Base-by-base conservation (phyloP, 805 yeast genomes). In the Candida broadrunensis region DNA sequence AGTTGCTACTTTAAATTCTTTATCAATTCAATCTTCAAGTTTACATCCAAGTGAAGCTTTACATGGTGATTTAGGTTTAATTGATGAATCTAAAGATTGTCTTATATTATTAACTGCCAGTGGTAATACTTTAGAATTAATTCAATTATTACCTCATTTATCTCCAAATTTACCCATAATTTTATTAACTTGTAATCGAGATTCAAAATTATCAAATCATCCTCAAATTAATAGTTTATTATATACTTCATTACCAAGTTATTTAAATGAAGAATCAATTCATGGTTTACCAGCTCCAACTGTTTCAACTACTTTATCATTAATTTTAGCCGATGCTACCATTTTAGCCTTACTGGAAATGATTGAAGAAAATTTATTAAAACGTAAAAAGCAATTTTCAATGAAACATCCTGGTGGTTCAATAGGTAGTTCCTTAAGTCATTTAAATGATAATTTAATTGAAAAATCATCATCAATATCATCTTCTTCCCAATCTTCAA, bases 271-370 rank as follows among this genome's bases (percentile, higher is more conserved):
- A 46, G 71, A 73, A 15, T 60, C 73, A 12, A 65, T 85, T 3
- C 86, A 85, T 52, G 96, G 96, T 0, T 59, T 88, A 21, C 84
- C 89, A 7, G 96, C 96, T 0, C 97, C 97, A 1, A 88, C 96
- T 0, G 77, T 88, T 4, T 80, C 95, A 4, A 83, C 95, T 2
- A 85, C 95, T 0, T 66, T 89, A 20, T 77, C 89, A 44, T 63
- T 88, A 36, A 80, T 86, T 0, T 64, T 88, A 32, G 83, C 93
- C 8, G 96, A 89, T 55, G 86, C 95, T 1, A 76, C 85, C 13
- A 77, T 85, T 29, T 73, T 89, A 36, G 85, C 95, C 0, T 63
- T 89, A 18, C 75, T 82, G 36, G 93, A 88, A 54, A 56, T 83
- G 54, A 73, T 82, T 39, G 80, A 80, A 40, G 65, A 66, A 7